Evolutionary conservation across 345 rosid genomes (phyloP), one percentile per base, ranked within the genome.

Genomic region (Citrus medica): DNA sequence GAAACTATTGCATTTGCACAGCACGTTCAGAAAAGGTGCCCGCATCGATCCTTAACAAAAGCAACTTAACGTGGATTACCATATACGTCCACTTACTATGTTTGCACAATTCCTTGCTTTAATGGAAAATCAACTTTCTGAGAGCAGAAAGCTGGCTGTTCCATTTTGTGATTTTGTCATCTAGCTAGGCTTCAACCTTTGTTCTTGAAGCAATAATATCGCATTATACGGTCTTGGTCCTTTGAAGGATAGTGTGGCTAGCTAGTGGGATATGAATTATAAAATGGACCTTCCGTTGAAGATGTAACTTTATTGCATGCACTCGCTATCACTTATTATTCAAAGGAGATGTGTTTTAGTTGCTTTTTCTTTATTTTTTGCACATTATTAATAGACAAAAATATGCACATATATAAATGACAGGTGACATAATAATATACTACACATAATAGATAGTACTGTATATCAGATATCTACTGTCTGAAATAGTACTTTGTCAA

Each of bases 401-500:
- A 27, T 53, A 68, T 77, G 9, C 65, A 63, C 62, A 55, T 46
- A n/a, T 38, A 69, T 33, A 14, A 46, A 67, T 27, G 60, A 42
- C 64, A 17, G 51, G 51, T 9, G 51, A 46, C 17, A 46, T 46
- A 42, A 42, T 42, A 42, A 42, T 42, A 42, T 3, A 10, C 3
- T 10, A 42, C 16, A 42, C 51, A 46, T 12, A 46, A 46, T 13
- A 46, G 14, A 46, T 46, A 22, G 37, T 8, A 48, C 13, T n/a
- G 2, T 7, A 28, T 9, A 12, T 69, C 79, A 76, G 89, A 6
- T 10, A 24, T 76, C 30, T 17, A 92, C 86, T 82, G 77, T 88
- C 40, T 94, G 88, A 74, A 92, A 92, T 70, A 96, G 92, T 22
- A 92, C 91, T 87, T 86, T 91, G 75, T 88, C 79, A 62, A 92